Evolutionary conservation across 1,284 basidiomycete species (phyloP).

Genomic region (Microbotryum silenes-acaulis): DNA sequence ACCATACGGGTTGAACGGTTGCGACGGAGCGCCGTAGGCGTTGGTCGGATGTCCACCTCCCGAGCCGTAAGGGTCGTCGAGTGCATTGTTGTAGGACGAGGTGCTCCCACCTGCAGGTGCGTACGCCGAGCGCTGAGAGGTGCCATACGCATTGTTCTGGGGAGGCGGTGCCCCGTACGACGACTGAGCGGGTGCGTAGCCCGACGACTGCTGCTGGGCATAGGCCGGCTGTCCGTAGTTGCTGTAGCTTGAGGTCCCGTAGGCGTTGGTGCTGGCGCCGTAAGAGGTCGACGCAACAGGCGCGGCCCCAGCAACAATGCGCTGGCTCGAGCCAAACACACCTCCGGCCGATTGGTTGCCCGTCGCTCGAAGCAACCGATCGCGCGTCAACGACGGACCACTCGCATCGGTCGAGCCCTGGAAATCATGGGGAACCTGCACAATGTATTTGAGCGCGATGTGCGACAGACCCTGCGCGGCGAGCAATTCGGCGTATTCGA

Average conservation of each 20-base stretch:
- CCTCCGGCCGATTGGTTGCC: not conserved
- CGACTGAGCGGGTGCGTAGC: not conserved
- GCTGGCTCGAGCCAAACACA: not conserved
- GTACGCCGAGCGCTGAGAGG: constrained; percentile 14
- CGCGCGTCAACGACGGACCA: constrained; percentile 17
- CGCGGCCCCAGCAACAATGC: not conserved
- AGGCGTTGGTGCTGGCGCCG: not conserved
- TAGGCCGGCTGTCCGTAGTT: constrained; percentile 5
- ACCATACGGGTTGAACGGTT: constrained; percentile 19
- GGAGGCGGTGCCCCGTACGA: not conserved
- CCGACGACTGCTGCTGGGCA: not conserved
- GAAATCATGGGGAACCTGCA: constrained; percentile 72
- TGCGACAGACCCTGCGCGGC: constrained; percentile 80
- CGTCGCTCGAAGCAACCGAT: constrained; percentile 20
- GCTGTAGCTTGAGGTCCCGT: not conserved
- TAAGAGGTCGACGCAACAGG: constrained; percentile 6
- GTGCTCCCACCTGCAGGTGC: constrained; percentile 4
- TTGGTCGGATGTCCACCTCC: constrained; percentile 9
- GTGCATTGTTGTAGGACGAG: constrained; percentile 18
- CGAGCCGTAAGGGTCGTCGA: constrained; percentile 27
- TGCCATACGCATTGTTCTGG: constrained; percentile 2
- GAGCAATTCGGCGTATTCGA: constrained; percentile 89
- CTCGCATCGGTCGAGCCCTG: constrained; percentile 9
- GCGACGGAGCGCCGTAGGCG: not conserved
- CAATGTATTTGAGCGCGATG: constrained; percentile 72